Evolutionary conservation across 164 flowering plant species (phyloP).

Genomic region (Magnolia officinalis): DNA sequence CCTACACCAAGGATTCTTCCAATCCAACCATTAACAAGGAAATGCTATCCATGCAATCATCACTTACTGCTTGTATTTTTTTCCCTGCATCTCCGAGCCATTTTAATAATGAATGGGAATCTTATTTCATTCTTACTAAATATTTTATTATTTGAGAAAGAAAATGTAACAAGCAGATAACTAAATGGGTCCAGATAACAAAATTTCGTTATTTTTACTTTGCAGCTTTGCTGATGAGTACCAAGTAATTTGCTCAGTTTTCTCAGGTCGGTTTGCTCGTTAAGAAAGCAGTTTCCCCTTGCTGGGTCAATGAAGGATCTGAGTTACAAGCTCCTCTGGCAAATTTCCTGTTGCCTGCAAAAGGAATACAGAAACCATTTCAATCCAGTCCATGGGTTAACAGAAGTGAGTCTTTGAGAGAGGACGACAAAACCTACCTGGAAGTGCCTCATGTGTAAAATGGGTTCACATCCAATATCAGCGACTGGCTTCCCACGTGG

Average conservation of each 20-base stretch:
- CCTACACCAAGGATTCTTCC: too few relatives aligned
- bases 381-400: neutral
- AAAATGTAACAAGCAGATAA: neutral
- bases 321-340: conserved; percentile 71
- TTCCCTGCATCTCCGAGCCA: too few relatives aligned
- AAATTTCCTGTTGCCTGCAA: conserved; percentile 63
- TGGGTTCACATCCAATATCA: conserved; percentile 94
- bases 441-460: conserved; percentile 91
- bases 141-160: neutral
- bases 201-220: neutral
- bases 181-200: neutral
- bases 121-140: neutral
- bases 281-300: conserved; percentile 24
- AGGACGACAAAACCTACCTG: conserved; percentile 46
- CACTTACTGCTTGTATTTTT: too few relatives aligned
- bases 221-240: neutral
- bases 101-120: neutral
- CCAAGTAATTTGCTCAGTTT: neutral
- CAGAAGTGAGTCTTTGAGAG: neutral
- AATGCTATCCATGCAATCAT: too few relatives aligned
- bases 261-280: neutral
- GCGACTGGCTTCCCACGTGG: conserved; percentile 72
- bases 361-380: neutral
- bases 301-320: conserved; percentile 40
- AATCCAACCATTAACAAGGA: too few relatives aligned